phyloP scores from a whole-genome alignment of 2,329 filamentous ascomycete genomes.

The Fusarium napiforme region DNA sequence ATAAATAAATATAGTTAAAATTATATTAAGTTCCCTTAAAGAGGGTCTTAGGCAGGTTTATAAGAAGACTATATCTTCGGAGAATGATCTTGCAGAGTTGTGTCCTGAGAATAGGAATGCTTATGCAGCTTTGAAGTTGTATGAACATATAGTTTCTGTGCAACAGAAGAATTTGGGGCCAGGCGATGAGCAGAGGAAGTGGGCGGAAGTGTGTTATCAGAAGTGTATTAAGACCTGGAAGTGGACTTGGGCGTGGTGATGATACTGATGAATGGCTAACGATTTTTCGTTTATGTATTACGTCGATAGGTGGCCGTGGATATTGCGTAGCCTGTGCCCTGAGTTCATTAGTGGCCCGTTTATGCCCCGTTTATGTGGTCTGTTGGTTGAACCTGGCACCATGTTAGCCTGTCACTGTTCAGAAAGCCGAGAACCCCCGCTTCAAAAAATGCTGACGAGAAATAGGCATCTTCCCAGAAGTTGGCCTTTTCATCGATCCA shows the following conservation, averaged over 20 bases:
- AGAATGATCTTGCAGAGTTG: not conserved
- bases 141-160: not conserved
- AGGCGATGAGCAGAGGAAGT: not conserved
- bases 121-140: not conserved
- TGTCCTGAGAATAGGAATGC: fast-evolving
- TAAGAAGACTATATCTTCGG: not conserved
- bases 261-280: fast-evolving
- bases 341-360: fast-evolving
- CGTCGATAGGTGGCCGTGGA: fast-evolving
- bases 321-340: not conserved
- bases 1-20: too few relatives aligned
- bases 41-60: too few relatives aligned
- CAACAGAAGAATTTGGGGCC: not conserved
- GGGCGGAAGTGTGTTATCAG: not conserved
- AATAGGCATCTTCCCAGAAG: fast-evolving
- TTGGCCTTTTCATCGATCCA: fast-evolving
- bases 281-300: fast-evolving
- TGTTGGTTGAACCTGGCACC: not conserved
- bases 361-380: not conserved
- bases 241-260: not conserved
- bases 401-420: too few relatives aligned
- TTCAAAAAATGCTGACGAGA: fast-evolving
- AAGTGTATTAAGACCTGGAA: not conserved
- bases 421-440: not conserved
- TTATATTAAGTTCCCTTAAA: too few relatives aligned